Conservation (phyloP, 2,329 filamentous ascomycete species). For the Arthroderma uncinatum region DNA sequence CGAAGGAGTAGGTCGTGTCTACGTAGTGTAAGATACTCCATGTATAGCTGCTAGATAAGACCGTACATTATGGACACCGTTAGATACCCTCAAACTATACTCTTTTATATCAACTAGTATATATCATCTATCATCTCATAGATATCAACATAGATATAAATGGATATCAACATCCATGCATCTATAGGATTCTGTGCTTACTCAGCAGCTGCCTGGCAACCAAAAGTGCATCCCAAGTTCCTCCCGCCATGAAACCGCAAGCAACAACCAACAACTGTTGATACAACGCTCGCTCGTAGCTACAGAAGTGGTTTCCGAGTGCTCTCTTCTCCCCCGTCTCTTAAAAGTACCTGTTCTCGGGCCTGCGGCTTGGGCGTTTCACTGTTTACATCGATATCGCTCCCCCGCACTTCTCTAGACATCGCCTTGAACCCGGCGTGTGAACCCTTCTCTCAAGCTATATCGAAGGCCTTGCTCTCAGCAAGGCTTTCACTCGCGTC, state of each 20-base stretch:
- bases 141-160: not conserved
- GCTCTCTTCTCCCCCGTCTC: not conserved
- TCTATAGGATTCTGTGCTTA: not conserved
- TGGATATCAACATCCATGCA: not conserved
- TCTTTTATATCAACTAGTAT: no score
- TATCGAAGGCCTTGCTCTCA: slow-evolving; percentile 33
- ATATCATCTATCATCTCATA: not conserved
- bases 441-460: not conserved
- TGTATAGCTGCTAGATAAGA: no score
- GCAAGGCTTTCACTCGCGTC: slow-evolving; percentile 31
- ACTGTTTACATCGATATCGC: slow-evolving; percentile 9
- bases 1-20: no score
- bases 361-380: not conserved
- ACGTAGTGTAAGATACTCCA: no score
- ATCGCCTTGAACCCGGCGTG: not conserved
- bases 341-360: not conserved
- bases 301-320: not conserved
- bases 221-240: not conserved
- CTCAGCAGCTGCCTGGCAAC: not conserved
- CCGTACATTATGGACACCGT: no score
- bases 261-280: not conserved
- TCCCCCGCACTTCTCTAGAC: slow-evolving; percentile 16
- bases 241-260: not conserved
- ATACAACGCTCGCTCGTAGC: not conserved
- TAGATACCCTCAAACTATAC: no score